Evolutionary conservation across 2,329 filamentous ascomycete genomes (phyloP), one percentile per base, ranked within the genome.

Genomic region (Colletotrichum zoysiae): DNA sequence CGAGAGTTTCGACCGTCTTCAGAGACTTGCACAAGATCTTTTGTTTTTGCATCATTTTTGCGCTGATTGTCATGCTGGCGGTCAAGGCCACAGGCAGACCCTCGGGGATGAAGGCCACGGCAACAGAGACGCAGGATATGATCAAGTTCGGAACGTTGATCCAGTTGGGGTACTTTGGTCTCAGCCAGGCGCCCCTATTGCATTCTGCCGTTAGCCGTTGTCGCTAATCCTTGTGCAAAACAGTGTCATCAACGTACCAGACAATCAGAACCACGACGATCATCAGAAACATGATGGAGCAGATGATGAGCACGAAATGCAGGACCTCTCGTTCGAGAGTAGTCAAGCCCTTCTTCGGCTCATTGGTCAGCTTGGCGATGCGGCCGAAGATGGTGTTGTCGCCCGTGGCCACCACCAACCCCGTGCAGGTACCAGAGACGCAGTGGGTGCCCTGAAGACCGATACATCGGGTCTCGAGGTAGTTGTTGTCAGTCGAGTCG

Each of bases 361-460:
- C 86, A 62, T 89, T 92, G 0, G 92, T 93, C 62, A 95, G 82
- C 74, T 90, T 90, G 1, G 93, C 92, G 74, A 95, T 93, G 59
- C 90, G 88, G 11, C 93, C 92, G 79, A 95, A 94, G 30, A 95
- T 90, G 0, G 93, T 94, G 18, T 83, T 84, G 78, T 94, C 91
- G 11, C 92, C 92, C 0, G 90, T 95, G 1, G 90, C 89, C 14
- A 95, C 89, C 2, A 93, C 91, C 12, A 95, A 81, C 23, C 91
- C 92, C 18, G 87, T 83, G 63, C 88, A 90, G 30, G 84, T 90
- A 3, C 93, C 93, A 8, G 90, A 90, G 5, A 92, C 89, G 75
- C 92, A 94, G 76, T 95, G 92, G 0, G 93, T 94, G n/a, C 93
- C 92, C 78, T 94, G 92, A 12, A 95, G 85, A 30, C 92, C 92